Evolutionary conservation across 2,329 filamentous ascomycete species (phyloP).

Genomic region (Plectosphaerella plurivora): DNA sequence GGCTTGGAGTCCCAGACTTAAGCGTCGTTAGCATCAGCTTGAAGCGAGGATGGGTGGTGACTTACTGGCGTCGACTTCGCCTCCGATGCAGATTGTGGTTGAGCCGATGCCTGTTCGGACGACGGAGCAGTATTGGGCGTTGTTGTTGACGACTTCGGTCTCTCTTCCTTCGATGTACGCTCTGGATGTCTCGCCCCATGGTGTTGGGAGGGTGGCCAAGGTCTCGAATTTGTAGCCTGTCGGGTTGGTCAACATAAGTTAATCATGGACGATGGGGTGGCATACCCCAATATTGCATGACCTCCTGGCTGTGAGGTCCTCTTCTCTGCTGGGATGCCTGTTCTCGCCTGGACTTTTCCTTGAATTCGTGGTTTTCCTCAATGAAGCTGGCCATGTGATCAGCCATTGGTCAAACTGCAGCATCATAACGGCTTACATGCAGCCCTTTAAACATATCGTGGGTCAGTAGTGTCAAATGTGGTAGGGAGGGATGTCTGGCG

Average conservation of each 20-base stretch:
- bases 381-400: constrained; percentile 62
- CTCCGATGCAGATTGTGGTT: constrained; percentile 72
- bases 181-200: constrained; percentile 69
- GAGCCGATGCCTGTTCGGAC: constrained; percentile 83
- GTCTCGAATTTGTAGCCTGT: constrained; percentile 96
- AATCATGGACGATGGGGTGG: neutral
- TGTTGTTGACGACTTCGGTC: constrained; percentile 72
- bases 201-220: constrained; percentile 67
- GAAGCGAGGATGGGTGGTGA: neutral
- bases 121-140: constrained; percentile 92
- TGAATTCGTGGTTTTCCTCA: constrained; percentile 81
- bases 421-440: constrained; percentile 35
- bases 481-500: constrained; percentile 20
- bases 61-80: constrained; percentile 86
- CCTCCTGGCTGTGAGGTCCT: constrained; percentile 56
- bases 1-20: constrained; percentile 83
- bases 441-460: constrained; percentile 32
- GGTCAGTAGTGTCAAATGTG: neutral
- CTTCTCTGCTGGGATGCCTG: constrained; percentile 49
- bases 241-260: neutral
- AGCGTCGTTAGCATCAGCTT: constrained; percentile 1
- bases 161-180: constrained; percentile 76
- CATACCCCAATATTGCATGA: constrained; percentile 90
- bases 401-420: neutral
- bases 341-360: constrained; percentile 54